phyloP scores from a whole-genome alignment of 2,329 filamentous ascomycete genomes.

The Teratosphaeria zuluensis region DNA sequence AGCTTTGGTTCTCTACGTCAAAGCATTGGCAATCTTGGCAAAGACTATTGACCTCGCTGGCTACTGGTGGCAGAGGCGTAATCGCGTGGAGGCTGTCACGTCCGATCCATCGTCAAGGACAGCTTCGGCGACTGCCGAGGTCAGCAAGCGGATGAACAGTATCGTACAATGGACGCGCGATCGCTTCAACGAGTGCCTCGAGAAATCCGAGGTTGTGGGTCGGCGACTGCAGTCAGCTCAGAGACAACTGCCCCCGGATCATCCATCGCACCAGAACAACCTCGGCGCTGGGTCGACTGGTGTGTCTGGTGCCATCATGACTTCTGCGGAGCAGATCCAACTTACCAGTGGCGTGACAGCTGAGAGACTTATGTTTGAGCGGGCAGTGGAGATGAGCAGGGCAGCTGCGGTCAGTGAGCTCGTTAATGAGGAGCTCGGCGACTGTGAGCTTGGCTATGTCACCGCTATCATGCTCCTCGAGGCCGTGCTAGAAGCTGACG shows the following conservation, averaged over 20 bases:
- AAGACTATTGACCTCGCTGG: constrained; percentile 95
- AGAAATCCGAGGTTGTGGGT: constrained; percentile 92
- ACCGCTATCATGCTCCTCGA: constrained; percentile 93
- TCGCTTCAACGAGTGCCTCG: constrained; percentile 92
- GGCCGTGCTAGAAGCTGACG: constrained; percentile 81
- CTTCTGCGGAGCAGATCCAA: constrained; percentile 66
- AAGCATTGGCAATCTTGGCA: constrained; percentile 78
- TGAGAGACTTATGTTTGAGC: constrained; percentile 96
- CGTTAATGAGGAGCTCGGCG: constrained; percentile 74
- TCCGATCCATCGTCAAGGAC: constrained; percentile 23
- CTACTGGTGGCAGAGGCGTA: constrained; percentile 61
- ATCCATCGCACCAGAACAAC: constrained; percentile 78
- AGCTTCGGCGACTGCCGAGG: constrained; percentile 13
- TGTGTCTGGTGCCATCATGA: constrained; percentile 45
- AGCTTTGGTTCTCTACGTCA: constrained; percentile 90
- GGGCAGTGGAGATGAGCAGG: constrained; percentile 92
- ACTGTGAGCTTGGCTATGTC: constrained; percentile 86
- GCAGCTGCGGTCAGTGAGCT: constrained; percentile 93
- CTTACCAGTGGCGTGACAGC: constrained; percentile 84
- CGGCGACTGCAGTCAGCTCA: constrained; percentile 81
- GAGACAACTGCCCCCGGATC: constrained; percentile 69
- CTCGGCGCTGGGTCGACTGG: constrained; percentile 48
- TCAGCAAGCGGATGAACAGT: constrained; percentile 61
- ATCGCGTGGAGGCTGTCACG: constrained; percentile 46
- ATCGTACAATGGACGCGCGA: constrained; percentile 91